phyloP scores from a whole-genome alignment of 2,329 filamentous ascomycete species.

The Alternaria sp. region DNA sequence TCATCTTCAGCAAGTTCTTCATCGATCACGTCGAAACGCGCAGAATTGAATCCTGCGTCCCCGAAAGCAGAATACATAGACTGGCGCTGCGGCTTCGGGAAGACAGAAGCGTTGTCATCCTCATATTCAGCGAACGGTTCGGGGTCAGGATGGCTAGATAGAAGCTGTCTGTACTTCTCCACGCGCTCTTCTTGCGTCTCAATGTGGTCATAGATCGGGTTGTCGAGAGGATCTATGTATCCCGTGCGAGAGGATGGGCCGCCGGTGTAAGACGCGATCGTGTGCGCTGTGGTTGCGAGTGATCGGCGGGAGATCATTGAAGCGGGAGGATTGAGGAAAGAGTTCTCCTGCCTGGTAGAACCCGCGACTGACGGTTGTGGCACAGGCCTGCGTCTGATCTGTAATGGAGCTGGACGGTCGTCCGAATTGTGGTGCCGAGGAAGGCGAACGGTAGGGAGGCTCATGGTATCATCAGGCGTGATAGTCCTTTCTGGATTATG shows the following conservation, averaged over 20 bases:
- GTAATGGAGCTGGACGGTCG: neutral
- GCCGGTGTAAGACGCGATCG: constrained; percentile 13
- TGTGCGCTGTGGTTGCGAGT: constrained; percentile 1
- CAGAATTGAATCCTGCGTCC: neutral
- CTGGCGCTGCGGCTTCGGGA: constrained; percentile 7
- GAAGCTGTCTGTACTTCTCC: constrained; percentile 7
- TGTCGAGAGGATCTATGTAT: constrained; percentile 8
- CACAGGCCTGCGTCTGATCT: neutral
- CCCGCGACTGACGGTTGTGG: neutral
- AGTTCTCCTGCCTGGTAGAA: neutral
- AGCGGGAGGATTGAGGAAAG: neutral
- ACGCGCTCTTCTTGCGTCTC: neutral
- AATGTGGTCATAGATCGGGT: constrained; percentile 6
- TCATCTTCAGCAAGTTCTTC: constrained; percentile 6
- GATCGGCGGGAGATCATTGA: neutral
- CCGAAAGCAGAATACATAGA: constrained; percentile 17
- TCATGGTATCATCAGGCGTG: constrained; percentile 1
- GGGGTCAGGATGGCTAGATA: neutral
- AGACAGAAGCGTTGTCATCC: neutral
- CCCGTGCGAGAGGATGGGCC: neutral
- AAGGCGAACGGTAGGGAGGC: neutral
- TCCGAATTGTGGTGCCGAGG: neutral
- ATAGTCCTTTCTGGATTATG: neutral
- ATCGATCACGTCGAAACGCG: constrained; percentile 11
- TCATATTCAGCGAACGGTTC: neutral